Evolutionary conservation across 1,139 yeast genomes (phyloP), one percentile per base, ranked within the genome.

Genomic region (Pichia sp.): DNA sequence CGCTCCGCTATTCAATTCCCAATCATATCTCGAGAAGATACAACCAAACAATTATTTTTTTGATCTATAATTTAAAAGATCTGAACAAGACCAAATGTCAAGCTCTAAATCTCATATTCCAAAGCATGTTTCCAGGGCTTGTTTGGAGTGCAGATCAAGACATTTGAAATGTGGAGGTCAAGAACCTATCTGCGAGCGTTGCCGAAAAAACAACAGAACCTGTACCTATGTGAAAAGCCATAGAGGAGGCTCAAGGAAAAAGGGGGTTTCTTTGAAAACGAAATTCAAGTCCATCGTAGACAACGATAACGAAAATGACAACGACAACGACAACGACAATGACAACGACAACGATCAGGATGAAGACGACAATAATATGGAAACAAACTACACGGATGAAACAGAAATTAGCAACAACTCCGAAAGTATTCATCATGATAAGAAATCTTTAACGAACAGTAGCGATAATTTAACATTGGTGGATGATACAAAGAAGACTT

Each of bases 201-300:
- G 82, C 55, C 53, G 50, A 4, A 67, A 67, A 51, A 49, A 62
- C 4, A 59, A 64, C 25, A 67, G 67, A 51, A 68, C 62, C 0
- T 77, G 82, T 52, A 69, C 70, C 1, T 77, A 74, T 56, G 80
- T 76, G 5, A 74, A 74, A 58, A 73, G 79, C 54, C 73, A 75
- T 46, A 63, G 82, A 53, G 82, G 82, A 23, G 82, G 82, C 0
- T 72, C 79, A 8, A 63, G 82, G 46, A 74, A 69, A 58, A 76
- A 73, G 57, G 80, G 80, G 4, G 74, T 73, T 5, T 64, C 65
- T 43, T 63, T 57, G 42, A 60, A 57, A 48, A 58, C 44, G 4
- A 46, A 51, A 39, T 2, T 44, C 16, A 31, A 41, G 26, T 19
- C 40, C 8, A 22, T 31, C 9, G 21, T n/a, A 1, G 44, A 39